Percentiles rank a stretch among this genome's conserved stretches.
These are phyloP conservation scores for Hyphodiscus sp. DNA, from an alignment of 2,329 filamentous ascomycete species.

Conservation along the genomic window DNA sequence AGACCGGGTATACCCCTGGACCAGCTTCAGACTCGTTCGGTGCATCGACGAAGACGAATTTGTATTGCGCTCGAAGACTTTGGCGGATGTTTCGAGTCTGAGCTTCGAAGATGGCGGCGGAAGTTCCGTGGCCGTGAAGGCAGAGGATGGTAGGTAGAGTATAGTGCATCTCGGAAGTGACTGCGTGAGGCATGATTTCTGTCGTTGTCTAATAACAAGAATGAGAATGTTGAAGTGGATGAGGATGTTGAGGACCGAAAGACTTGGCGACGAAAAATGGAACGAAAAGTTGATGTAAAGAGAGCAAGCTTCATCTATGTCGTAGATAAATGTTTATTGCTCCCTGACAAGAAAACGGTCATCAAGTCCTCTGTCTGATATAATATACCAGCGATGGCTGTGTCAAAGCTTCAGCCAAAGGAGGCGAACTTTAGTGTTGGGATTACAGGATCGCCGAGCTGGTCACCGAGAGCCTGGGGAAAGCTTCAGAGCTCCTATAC, in stretches of 20 bases:
- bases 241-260: not conserved
- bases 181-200: not conserved
- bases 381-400: not conserved
- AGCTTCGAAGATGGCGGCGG: slow-evolving; percentile 58
- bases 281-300: not conserved
- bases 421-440: too few species aligned
- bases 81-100: slow-evolving; percentile 50
- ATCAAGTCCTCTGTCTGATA: not conserved
- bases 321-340: not conserved
- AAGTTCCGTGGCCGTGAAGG: slow-evolving; percentile 71
- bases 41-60: slow-evolving; percentile 65
- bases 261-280: not conserved
- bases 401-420: too few species aligned
- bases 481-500: not conserved
- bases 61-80: slow-evolving; percentile 38
- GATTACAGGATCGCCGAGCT: too few species aligned
- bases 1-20: slow-evolving; percentile 58
- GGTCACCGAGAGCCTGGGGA: too few species aligned
- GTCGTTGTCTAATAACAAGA: not conserved
- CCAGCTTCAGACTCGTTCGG: slow-evolving; percentile 58
- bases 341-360: not conserved
- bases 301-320: not conserved
- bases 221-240: not conserved
- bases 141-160: slow-evolving; percentile 61
- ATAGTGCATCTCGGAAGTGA: not conserved